phyloP scores from a whole-genome alignment of 345 rosid genomes.

The Eucalyptus pauciflora region DNA sequence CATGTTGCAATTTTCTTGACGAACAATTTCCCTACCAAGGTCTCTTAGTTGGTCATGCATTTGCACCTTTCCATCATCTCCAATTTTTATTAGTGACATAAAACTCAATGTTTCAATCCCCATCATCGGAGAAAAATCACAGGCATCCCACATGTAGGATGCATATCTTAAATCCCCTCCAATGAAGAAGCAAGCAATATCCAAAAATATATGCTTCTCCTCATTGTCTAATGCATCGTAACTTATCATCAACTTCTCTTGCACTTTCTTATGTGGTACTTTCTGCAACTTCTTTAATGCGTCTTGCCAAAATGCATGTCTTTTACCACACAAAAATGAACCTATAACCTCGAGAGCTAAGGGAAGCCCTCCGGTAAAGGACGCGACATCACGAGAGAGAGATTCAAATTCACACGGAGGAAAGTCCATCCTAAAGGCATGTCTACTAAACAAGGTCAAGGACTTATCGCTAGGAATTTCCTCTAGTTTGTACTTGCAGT shows the following conservation, averaged over 20 bases:
- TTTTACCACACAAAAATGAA: rapidly evolving
- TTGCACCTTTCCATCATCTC: not conserved
- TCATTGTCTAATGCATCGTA: too few species aligned
- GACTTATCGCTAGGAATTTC: rapidly evolving
- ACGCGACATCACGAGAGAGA: rapidly evolving
- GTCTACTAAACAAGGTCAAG: rapidly evolving
- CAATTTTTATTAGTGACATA: not conserved
- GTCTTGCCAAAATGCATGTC: too few species aligned
- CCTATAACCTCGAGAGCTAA: too few species aligned
- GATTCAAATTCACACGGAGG: too few species aligned
- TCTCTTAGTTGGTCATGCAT: not conserved
- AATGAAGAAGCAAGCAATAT: too few species aligned
- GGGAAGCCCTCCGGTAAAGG: rapidly evolving
- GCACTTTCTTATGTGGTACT: too few species aligned
- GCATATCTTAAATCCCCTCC: too few species aligned
- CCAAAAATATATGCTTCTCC: too few species aligned
- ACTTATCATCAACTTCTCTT: too few species aligned
- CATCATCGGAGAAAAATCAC: not conserved
- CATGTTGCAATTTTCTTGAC: not conserved
- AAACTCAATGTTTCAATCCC: not conserved
- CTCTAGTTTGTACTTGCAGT: rapidly evolving
- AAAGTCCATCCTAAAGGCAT: too few species aligned
- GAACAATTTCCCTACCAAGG: not conserved
- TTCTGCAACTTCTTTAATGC: too few species aligned
- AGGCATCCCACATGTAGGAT: too few species aligned